Base-by-base conservation (phyloP, 2,329 filamentous ascomycete genomes). In the Lasiodiplodia citricola region DNA sequence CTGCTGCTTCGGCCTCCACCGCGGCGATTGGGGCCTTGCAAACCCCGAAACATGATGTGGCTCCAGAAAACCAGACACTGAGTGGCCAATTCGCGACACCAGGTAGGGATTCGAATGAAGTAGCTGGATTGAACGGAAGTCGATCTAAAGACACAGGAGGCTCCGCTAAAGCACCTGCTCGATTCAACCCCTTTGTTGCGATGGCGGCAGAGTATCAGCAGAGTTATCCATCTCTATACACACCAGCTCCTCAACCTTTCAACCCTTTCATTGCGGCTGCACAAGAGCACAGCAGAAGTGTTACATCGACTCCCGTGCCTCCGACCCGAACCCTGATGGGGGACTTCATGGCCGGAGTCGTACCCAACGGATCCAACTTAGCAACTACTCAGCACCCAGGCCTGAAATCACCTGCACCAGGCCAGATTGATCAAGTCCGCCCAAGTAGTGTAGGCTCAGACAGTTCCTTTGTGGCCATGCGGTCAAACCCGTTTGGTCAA, bases 121-220 rank as follows among this genome's bases (percentile, higher is more conserved):
- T n/a, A 35, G 38, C 16, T n/a, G 25, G 7, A 10, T 5, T 14
- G 4, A 37, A 21, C 21, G 6, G 28, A 23, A 25, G 28, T 13
- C 47, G 16, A 31, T n/a, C 58, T 16, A 44, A 10, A 5, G 58
- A 51, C 7, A 8, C n/a, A 28, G 23, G 35, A 28, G 18, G 16
- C 25, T 37, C 60, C n/a, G 11, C 38, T 11, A 11, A 64, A 25
- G 35, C n/a, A 11, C 47, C 60, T 51, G 47, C 18, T 13, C 2
- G 5, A 4, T 64, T 52, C 16, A 64, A 64, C 14, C 60, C 60
- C 2, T 64, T 64, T 18, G 25, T 35, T 7, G 60, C 44, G 3
- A 64, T 64, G 60, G 60, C 60, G n/a, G 60, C 51, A 28, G 60
- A 64, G 47, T 64, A 64, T 18, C 44, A 64, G 8, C 18, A 50